Evolutionary conservation across 345 rosid genomes (phyloP).

Genomic region (Moricandia moricandioides): DNA sequence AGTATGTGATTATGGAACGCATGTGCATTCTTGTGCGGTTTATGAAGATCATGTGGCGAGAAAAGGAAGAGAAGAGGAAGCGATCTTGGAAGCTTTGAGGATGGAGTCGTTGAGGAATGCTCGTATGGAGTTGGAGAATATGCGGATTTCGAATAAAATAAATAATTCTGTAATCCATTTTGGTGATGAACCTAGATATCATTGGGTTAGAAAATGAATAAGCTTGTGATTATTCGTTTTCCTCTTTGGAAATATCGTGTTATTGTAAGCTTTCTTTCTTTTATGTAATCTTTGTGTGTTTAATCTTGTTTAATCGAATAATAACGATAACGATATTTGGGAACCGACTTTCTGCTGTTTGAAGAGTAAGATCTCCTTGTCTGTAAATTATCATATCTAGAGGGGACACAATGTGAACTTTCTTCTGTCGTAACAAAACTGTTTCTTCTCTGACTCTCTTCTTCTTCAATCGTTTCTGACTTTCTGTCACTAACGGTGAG

Average conservation of each 20-base stretch:
- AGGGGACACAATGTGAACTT: too few relatives aligned
- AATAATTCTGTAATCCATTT: conserved; percentile 11
- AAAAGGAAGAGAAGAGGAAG: background rate
- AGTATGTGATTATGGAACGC: conserved; percentile 1
- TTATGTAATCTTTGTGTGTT: background rate
- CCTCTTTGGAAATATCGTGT: background rate
- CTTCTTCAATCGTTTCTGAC: too few relatives aligned
- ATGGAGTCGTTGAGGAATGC: background rate
- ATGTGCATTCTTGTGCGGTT: conserved; percentile 24
- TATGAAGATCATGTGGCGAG: background rate
- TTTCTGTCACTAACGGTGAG: too few relatives aligned
- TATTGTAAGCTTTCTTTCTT: background rate
- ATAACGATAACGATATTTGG: too few relatives aligned
- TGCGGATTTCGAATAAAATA: background rate
- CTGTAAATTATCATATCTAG: too few relatives aligned
- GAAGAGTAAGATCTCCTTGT: too few relatives aligned
- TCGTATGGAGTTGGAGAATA: background rate
- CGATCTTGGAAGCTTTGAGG: background rate
- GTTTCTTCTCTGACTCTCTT: too few relatives aligned
- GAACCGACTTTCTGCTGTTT: too few relatives aligned
- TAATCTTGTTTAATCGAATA: too few relatives aligned
- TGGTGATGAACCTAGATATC: conserved; percentile 8
- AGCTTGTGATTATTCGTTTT: background rate
- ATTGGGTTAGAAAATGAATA: background rate
- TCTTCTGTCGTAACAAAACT: too few relatives aligned